A percentile compares a stretch with the other conserved stretches of the same genome.
These are phyloP conservation scores for Fusarium sp. DNA, from an alignment of 2,329 filamentous ascomycete genomes.

Conservation along the genomic window DNA sequence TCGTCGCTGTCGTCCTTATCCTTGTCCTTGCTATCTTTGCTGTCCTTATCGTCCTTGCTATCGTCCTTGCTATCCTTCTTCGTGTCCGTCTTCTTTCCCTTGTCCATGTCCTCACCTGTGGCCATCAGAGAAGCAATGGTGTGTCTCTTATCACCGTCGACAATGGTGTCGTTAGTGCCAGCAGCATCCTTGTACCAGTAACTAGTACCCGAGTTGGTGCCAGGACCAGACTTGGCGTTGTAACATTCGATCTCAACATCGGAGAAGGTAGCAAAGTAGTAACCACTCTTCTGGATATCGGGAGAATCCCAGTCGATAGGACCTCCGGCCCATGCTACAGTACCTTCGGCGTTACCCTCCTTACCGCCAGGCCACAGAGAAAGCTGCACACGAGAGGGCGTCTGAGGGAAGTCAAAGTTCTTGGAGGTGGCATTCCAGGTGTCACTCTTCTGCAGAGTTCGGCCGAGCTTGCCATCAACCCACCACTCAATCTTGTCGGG, in stretches of 20 bases:
- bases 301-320: slow-evolving; percentile 81
- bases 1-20: slow-evolving; percentile 29
- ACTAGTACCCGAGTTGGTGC: slow-evolving; percentile 72
- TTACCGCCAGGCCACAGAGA: slow-evolving; percentile 96
- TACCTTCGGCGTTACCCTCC: slow-evolving; percentile 80
- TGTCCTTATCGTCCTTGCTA: slow-evolving; percentile 20
- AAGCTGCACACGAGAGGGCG: slow-evolving; percentile 87
- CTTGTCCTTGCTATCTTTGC: slow-evolving; percentile 21
- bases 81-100: slow-evolving; percentile 47
- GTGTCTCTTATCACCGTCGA: slow-evolving; percentile 78
- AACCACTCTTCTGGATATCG: slow-evolving; percentile 82
- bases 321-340: slow-evolving; percentile 91
- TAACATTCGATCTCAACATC: slow-evolving; percentile 89
- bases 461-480: slow-evolving; percentile 81
- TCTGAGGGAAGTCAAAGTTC: slow-evolving; percentile 89
- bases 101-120: slow-evolving; percentile 79
- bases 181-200: slow-evolving; percentile 77
- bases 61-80: slow-evolving; percentile 37
- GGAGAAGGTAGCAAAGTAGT: slow-evolving; percentile 85
- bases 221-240: slow-evolving; percentile 68
- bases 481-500: slow-evolving; percentile 87
- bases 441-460: slow-evolving; percentile 76
- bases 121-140: slow-evolving; percentile 81
- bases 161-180: slow-evolving; percentile 79
- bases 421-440: slow-evolving; percentile 89